Evolutionary conservation across 306 rosid species (phyloP).

Genomic region (Vachellia pachyceras): DNA sequence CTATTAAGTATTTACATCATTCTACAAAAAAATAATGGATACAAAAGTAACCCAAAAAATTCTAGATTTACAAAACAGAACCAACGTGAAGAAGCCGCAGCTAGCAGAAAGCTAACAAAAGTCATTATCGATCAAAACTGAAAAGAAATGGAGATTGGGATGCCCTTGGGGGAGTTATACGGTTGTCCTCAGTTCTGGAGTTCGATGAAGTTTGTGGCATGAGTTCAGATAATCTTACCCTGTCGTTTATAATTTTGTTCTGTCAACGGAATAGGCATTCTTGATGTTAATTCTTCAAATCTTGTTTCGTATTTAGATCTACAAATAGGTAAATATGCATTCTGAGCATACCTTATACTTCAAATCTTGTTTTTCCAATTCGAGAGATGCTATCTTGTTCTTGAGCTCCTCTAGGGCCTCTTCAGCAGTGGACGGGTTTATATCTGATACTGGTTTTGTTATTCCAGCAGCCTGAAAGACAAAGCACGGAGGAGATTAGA

Average conservation of each 20-base stretch:
- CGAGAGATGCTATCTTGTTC: constrained; percentile 59
- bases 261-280: constrained; percentile 40
- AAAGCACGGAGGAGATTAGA: not conserved
- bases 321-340: not conserved
- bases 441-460: constrained; percentile 54
- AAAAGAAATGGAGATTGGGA: constrained; percentile 73
- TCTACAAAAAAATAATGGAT: constrained; percentile 18
- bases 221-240: constrained; percentile 62
- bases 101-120: constrained; percentile 38
- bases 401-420: constrained; percentile 70
- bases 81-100: constrained; percentile 5
- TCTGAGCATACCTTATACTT: constrained; percentile 67
- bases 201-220: constrained; percentile 68
- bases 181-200: constrained; percentile 60
- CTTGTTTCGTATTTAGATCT: constrained; percentile 1
- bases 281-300: constrained; percentile 3
- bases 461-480: constrained; percentile 82
- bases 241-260: constrained; percentile 72
- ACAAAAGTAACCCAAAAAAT: constrained; percentile 7
- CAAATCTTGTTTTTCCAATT: constrained; percentile 73
- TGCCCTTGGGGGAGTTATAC: constrained; percentile 59
- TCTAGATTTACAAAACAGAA: not conserved
- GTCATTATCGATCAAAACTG: constrained; percentile 71
- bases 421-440: constrained; percentile 73
- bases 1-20: constrained; percentile 41